A percentile compares a stretch with the other conserved stretches of the same genome.
Conservation (phyloP, 2,329 filamentous ascomycete genomes). For the Fusarium liriodendri region DNA sequence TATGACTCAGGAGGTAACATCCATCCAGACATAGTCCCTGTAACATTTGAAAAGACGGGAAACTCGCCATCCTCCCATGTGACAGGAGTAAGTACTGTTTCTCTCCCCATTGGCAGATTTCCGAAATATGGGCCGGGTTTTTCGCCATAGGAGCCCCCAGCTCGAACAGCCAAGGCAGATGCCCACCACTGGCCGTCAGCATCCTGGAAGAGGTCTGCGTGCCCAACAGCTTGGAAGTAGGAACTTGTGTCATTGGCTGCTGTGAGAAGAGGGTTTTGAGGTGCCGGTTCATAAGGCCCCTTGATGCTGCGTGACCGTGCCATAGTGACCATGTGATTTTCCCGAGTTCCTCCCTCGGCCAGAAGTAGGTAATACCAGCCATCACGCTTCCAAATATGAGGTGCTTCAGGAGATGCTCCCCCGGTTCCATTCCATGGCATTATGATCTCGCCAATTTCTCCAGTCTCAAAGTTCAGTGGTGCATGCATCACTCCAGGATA, state of each 20-base stretch:
- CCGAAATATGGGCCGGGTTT: constrained; percentile 27
- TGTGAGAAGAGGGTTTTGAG: constrained; percentile 59
- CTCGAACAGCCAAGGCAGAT: constrained; percentile 23
- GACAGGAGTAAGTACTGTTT: constrained; percentile 61
- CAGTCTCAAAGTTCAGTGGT: constrained; percentile 50
- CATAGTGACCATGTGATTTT: constrained; percentile 56
- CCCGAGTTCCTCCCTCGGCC: constrained; percentile 59
- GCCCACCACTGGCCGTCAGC: constrained; percentile 23
- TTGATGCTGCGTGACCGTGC: constrained; percentile 53
- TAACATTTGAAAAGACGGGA: constrained; percentile 51
- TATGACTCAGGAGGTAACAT: constrained; percentile 17
- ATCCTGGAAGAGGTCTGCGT: constrained; percentile 59
- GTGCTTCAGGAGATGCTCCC: constrained; percentile 53
- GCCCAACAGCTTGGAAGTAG: constrained; percentile 56
- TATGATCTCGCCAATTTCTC: constrained; percentile 45
- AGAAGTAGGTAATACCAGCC: constrained; percentile 61
- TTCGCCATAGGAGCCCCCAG: constrained; percentile 34
- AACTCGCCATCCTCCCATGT: constrained; percentile 61
- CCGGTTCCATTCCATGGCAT: constrained; percentile 59
- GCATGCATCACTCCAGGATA: constrained; percentile 36
- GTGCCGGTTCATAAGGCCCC: constrained; percentile 57
- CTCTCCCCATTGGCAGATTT: constrained; percentile 65
- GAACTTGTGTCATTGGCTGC: constrained; percentile 51
- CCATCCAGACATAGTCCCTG: constrained; percentile 48
- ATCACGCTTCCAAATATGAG: constrained; percentile 58